Conservation (phyloP, 164 flowering plant species). For the Kingdonia uniflora region DNA sequence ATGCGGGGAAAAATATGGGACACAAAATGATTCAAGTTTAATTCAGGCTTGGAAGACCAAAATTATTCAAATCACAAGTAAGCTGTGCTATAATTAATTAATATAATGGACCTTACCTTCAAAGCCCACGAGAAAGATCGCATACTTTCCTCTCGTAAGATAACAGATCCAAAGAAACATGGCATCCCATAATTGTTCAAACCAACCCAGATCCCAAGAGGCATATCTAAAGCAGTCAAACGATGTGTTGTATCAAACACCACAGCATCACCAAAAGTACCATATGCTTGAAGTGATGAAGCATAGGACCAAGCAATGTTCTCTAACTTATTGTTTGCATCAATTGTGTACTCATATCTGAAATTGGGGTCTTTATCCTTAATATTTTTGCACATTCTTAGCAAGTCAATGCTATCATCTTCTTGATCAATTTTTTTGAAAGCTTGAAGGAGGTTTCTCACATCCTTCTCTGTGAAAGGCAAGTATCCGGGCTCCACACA, state of each 20-base stretch:
- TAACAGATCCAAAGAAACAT: conserved; percentile 86
- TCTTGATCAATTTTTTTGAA: conserved; percentile 65
- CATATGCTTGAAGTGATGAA: conserved; percentile 68
- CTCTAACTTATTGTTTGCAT: conserved; percentile 53
- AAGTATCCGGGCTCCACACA: conserved; percentile 87
- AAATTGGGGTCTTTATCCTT: conserved; percentile 75
- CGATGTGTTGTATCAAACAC: conserved; percentile 93
- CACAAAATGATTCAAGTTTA: too few relatives aligned
- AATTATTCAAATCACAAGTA: too few relatives aligned
- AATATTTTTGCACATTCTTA: conserved; percentile 77
- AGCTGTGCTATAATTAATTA: too few relatives aligned
- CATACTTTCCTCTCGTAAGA: conserved; percentile 65
- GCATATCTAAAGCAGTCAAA: conserved; percentile 84
- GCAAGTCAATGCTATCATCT: conserved; percentile 68
- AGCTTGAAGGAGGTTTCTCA: conserved; percentile 77
- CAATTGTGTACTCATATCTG: conserved; percentile 59
- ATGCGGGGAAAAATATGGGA: too few relatives aligned
- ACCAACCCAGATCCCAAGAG: conserved; percentile 93
- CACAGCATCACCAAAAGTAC: conserved; percentile 82
- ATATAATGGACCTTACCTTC: conserved; percentile 48
- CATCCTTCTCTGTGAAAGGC: conserved; percentile 92
- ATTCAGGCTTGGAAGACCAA: too few relatives aligned
- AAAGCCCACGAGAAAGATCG: conserved; percentile 78
- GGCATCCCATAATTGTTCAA: conserved; percentile 94
- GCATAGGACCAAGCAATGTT: conserved; percentile 94